Percentiles rank a stretch among this genome's conserved stretches.
These are phyloP conservation scores for Jacaranda copaia DNA, from an alignment of 257 asterid species.

Conservation along the genomic window DNA sequence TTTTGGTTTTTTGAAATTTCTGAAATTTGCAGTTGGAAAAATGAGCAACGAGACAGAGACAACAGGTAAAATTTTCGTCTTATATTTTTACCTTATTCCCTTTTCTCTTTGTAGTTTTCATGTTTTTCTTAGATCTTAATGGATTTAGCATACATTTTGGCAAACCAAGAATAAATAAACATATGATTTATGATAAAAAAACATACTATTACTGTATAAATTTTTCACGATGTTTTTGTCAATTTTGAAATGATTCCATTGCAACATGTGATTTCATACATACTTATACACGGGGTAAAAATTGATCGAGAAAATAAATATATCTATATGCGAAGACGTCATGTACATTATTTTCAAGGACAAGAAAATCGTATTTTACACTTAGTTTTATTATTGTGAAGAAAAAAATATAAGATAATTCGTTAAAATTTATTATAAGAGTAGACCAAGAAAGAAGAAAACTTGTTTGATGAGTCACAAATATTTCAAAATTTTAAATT, in stretches of 20 bases:
- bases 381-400: not conserved
- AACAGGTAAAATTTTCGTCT: not conserved
- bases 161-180: too few species aligned
- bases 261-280: too few species aligned
- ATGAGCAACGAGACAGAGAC: not conserved
- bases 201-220: too few species aligned
- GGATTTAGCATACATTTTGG: not conserved
- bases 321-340: too few species aligned
- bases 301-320: too few species aligned
- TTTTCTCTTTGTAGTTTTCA: not conserved
- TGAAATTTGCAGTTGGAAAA: slow-evolving; percentile 18
- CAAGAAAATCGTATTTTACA: not conserved
- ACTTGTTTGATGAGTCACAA: not conserved
- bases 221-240: too few species aligned
- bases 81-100: too few species aligned
- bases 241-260: too few species aligned
- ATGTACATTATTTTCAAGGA: not conserved
- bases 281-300: too few species aligned
- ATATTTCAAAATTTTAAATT: too few species aligned
- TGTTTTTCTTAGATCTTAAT: not conserved
- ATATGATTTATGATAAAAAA: too few species aligned
- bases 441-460: slow-evolving; percentile 2
- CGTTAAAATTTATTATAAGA: not conserved
- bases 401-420: not conserved
- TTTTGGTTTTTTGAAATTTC: too few species aligned